Base-by-base conservation (phyloP, 805 yeast genomes). In the Metschnikowia proteae region DNA sequence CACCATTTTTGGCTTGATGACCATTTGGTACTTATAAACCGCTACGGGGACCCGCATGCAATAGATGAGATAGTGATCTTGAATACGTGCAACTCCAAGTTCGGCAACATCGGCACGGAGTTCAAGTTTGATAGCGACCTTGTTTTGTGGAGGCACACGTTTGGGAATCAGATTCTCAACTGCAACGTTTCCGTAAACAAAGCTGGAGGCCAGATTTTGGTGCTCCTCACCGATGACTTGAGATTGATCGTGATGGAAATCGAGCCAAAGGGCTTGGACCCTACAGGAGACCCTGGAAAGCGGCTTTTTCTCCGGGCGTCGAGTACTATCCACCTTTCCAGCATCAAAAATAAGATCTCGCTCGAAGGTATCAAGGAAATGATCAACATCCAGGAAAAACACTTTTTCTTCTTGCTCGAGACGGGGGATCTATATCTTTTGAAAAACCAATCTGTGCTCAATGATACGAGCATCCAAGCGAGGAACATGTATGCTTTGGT, bases 391-490 rank as follows among this genome's bases (percentile, higher is more conserved):
- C 58, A 60, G 6, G 56, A 59, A 26, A 55, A 57, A 33, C 74
- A 73, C 50, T 68, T 72, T 44, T 51, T 72, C 35, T 64, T 73
- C 36, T 53, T 73, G 28, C 53, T 71, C 31, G 58, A 54, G 38
- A 63, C 64, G n/a, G 78, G 78, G 6, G 77, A 73, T 11, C 59
- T 71, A 7, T 70, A 54, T 48, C 56, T 73, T 3, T 58, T 73
- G 43, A 70, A 68, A 38, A 69, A 67, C 48, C 70, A 69, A 45
- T 30, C 36, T 9, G 25, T 11, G 8, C 11, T 40, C 9, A n/a
- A 25, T 7, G 47, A 37, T 10, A 25, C 44, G 27, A 46, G 49
- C 5, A 54, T 45, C 31, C 63, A 34, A 25, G 38, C 50, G 17
- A 64, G 53, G 45, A 65, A 67, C 48, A 61, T 67, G 58, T 71